A percentile compares a stretch with the other conserved stretches of the same genome.
Evolutionary conservation across 2,329 filamentous ascomycete species (phyloP).

Genomic region (Sclerotinia minor): DNA sequence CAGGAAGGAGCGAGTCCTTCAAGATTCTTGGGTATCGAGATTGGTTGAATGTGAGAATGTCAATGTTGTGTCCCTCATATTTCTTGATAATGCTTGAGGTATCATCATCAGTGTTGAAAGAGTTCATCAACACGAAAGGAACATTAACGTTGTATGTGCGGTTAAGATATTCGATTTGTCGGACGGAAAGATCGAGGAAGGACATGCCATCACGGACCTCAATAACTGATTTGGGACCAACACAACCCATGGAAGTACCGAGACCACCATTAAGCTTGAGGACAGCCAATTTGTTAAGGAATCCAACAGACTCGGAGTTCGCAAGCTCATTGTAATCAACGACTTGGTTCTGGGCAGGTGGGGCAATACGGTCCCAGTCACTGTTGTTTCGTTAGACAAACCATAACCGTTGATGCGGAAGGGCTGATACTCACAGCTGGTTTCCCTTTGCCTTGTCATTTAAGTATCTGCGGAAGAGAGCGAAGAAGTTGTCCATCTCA

Average conservation of each 20-base stretch:
- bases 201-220: constrained; percentile 99
- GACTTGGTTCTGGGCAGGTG: constrained; percentile 89
- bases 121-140: constrained; percentile 99
- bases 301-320: constrained; percentile 86
- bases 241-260: constrained; percentile 99
- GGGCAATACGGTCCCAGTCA: constrained; percentile 95
- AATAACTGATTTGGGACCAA: constrained; percentile 98
- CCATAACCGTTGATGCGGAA: constrained; percentile 19
- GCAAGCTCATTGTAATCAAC: constrained; percentile 90
- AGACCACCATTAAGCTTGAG: constrained; percentile 99
- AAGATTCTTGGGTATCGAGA: constrained; percentile 96
- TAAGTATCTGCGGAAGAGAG: constrained; percentile 95
- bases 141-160: constrained; percentile 96
- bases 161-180: constrained; percentile 99
- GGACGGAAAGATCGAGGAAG: constrained; percentile 96
- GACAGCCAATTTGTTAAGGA: constrained; percentile 95
- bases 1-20: constrained; percentile 96
- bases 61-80: constrained; percentile 99
- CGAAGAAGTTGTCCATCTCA: constrained; percentile 99
- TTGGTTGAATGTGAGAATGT: constrained; percentile 99
- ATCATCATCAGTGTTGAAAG: constrained; percentile 99
- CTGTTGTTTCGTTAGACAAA: constrained; percentile 48
- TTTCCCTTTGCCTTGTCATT: constrained; percentile 99
- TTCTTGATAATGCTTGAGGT: constrained; percentile 99
- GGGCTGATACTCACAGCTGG: constrained; percentile 59